Evolutionary conservation across 257 asterid species (phyloP), one percentile per base, ranked within the genome.

Genomic region (Schizonepeta tenuifolia): DNA sequence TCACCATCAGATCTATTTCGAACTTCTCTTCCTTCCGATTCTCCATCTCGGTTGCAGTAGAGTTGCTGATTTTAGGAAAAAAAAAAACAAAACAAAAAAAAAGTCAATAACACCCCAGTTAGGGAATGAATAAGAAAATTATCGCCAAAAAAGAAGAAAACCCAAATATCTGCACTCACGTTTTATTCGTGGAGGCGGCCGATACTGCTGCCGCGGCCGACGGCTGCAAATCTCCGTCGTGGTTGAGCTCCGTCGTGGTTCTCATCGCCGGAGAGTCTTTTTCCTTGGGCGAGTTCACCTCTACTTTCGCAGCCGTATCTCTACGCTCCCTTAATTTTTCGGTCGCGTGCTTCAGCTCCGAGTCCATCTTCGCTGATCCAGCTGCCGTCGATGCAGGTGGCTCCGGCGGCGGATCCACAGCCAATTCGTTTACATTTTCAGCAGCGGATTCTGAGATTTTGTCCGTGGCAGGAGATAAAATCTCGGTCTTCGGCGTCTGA

Each of bases 1-100:
- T 75, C 87, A 94, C 99, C 99, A 92, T 93, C 76, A 92, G 97
- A 90, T 95, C 98, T 83, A 95, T 92, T 79, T 88, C 90, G 55
- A 90, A 90, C 84, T 92, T 95, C 33, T 87, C 95, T 65, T 85
- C 92, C 81, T 82, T 86, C 46, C 67, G 83, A 31, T 36, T 81
- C 70, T 82, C 89, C 75, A 67, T 75, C 71, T 56, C 93, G 46
- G 82, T 21, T 31, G 41, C 77, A 26, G 61, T n/a, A 33, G 72
- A 76, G 68, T 56, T 86, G 61, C 95, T 91, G 87, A 41, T 74
- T 59, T 51, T 43, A 28, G n/a, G n/a, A n/a, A n/a, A n/a, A n/a
- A 51, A 60, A 77, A 9, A 10, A 31, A 31, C 7, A 10, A 17
- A 51, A 18, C 9, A 17, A 77, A 17, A 51, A 18, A 20, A 17